Base-by-base conservation (phyloP, 176 grass and related monocot species). In the Phoenix roebelenii region DNA sequence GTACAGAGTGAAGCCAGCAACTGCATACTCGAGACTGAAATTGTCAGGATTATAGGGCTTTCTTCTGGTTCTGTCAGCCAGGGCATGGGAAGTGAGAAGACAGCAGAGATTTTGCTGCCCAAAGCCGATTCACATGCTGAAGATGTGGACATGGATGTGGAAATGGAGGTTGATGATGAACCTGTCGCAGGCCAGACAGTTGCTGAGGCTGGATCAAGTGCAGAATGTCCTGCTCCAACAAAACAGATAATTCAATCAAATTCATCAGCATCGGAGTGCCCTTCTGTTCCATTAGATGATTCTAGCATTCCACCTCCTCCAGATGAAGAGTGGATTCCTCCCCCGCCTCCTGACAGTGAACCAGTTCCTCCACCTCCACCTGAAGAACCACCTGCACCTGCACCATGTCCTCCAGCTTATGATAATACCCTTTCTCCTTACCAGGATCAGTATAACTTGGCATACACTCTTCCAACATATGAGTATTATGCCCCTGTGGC, bases 81-180 rank as follows among this genome's bases (percentile, higher is more conserved):
- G 39, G 73, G 65, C 71, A 29, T 57, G 58, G 60, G 60, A 67
- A 74, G 4, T 1, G 50, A 73, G 54, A 83, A 50, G 22, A 51
- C 60, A 59, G 6, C 49, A 25, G 39, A 59, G 51, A 19, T 22
- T 18, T 49, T 71, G 48, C 35, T 29, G 54, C 65, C 65, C 44
- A 84, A 73, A 39, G 48, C 71, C 28, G 79, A 95, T 52, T 49
- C 15, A 44, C 76, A 67, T 49, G 61, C 57, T 54, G 83, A 63
- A 57, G 61, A 88, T 72, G 78, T 79, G 63, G 89, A 95, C 81
- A 95, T 95, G 85, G 94, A 98, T 81, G 94, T 98, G 48, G 94
- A 98, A 25, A 98, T 98, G 94, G 88, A 98, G 66, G 85, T 93
- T 63, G 94, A 98, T 54, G 94, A 98, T 32, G 84, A 85, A 70